A percentile compares a stretch with the other conserved stretches of the same genome.
Evolutionary conservation across 2,329 filamentous ascomycete species (phyloP).

Genomic region (Penicillium sp.): DNA sequence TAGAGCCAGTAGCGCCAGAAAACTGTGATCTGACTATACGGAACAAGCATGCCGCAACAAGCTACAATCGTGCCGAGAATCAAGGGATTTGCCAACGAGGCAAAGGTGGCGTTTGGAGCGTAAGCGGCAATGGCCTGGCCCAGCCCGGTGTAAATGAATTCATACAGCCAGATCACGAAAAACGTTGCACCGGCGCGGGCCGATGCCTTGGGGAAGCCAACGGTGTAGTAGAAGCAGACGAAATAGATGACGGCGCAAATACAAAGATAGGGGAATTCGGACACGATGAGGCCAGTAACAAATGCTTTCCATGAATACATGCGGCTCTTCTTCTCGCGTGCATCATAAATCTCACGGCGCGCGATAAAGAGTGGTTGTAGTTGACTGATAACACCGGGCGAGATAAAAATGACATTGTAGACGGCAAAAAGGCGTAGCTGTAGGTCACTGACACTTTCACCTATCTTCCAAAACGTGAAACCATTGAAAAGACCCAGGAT

Average conservation of each 20-base stretch:
- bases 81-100: slow-evolving; percentile 74
- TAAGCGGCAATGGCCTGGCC: slow-evolving; percentile 81
- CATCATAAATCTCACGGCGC: slow-evolving; percentile 68
- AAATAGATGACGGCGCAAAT: slow-evolving; percentile 69
- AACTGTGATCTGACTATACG: slow-evolving; percentile 34
- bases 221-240: slow-evolving; percentile 74
- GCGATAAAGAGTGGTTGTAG: slow-evolving; percentile 74
- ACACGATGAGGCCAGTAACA: slow-evolving; percentile 68
- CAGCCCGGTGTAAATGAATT: slow-evolving; percentile 71
- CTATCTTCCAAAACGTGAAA: slow-evolving; percentile 70
- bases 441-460: slow-evolving; percentile 66
- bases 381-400: slow-evolving; percentile 48
- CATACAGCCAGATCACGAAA: slow-evolving; percentile 75
- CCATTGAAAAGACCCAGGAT: slow-evolving; percentile 54
- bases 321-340: slow-evolving; percentile 69
- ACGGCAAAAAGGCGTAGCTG: slow-evolving; percentile 75
- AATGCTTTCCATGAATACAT: slow-evolving; percentile 78
- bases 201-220: slow-evolving; percentile 54
- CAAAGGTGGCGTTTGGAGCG: slow-evolving; percentile 69
- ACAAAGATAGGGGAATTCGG: slow-evolving; percentile 71
- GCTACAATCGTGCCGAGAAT: slow-evolving; percentile 58
- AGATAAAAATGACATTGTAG: slow-evolving; percentile 60
- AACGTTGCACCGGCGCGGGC: slow-evolving; percentile 56
- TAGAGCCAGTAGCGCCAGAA: slow-evolving; percentile 42
- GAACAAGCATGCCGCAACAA: slow-evolving; percentile 38